Base-by-base conservation (phyloP, 495 filamentous ascomycete species). In the Lasiosphaeria hispida region DNA sequence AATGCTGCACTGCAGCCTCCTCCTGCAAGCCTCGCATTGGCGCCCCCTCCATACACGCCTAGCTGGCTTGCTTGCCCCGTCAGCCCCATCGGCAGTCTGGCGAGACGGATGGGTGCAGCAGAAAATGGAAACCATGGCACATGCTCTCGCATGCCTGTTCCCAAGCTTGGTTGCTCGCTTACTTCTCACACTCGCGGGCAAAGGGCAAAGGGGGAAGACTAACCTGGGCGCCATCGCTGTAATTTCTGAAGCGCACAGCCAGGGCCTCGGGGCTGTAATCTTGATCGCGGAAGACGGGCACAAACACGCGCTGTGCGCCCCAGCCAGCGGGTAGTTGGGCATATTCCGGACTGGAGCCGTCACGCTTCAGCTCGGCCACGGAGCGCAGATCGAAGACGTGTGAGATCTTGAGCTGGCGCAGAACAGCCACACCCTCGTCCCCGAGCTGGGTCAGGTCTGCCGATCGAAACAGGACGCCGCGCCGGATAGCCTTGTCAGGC, bases 321-420 rank as follows among this genome's bases (percentile, higher is more conserved):
- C 75, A 80, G 45, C 41, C 43, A 4, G 42, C 30, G 3, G 53
- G 53, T 42, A 55, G 14, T 3, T 14, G 23, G 23, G 79, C 75
- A 30, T 61, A 62, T 18, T 66, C 7, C 54, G 58, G 37, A 69
- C 71, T 39, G 63, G 63, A 49, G 47, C 63, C 59, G 38, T 65
- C 17, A 66, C 65, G 50, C 33, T 56, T 58, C 17, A 80, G 71
- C 59, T 87, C 80, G 19, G 70, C 59, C 2, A 71, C 61, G 2
- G 85, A 85, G 37, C 89, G 83, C 7, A 91, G 72, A 67, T 91
- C 86, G 59, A 82, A 89, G 39, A 90, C 78, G 34, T 79, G 76
- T 13, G 73, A 78, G 60, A 91, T 82, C 6, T 79, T 77, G 9
- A 90, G 69, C 5, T 65, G 55, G n/a, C 70, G 69, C 39, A 91